Evolutionary conservation across 1,139 yeast species (phyloP).

Genomic region (Debaryomyces robertsiae): DNA sequence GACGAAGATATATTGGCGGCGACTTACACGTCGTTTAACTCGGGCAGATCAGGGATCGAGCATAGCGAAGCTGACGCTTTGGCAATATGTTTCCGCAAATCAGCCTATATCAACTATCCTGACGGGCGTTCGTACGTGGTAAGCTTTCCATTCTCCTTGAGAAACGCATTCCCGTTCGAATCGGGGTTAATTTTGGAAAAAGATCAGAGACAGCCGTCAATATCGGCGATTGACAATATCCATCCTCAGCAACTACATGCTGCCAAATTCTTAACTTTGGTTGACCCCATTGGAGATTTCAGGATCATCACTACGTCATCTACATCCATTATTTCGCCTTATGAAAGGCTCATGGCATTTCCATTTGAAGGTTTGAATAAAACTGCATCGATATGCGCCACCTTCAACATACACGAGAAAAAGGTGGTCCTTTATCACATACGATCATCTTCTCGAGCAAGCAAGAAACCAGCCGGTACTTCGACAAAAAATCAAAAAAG

Average conservation of each 20-base stretch:
- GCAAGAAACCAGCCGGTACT: slow-evolving; percentile 11
- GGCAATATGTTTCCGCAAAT: slow-evolving; percentile 52
- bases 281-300: slow-evolving; percentile 70
- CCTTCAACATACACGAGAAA: slow-evolving; percentile 50
- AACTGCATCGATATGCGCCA: slow-evolving; percentile 49
- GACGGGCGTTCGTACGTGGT: slow-evolving; percentile 61
- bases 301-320: slow-evolving; percentile 71
- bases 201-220: slow-evolving; percentile 26
- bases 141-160: slow-evolving; percentile 64
- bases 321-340: slow-evolving; percentile 60
- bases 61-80: slow-evolving; percentile 30
- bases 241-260: slow-evolving; percentile 29
- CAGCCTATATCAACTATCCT: slow-evolving; percentile 57
- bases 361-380: slow-evolving; percentile 43
- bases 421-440: slow-evolving; percentile 53
- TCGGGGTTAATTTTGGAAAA: slow-evolving; percentile 67
- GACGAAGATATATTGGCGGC: slow-evolving; percentile 52
- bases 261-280: slow-evolving; percentile 59
- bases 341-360: slow-evolving; percentile 58
- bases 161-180: slow-evolving; percentile 58
- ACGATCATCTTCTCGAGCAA: slow-evolving; percentile 39
- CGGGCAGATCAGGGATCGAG: slow-evolving; percentile 6
- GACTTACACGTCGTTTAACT: slow-evolving; percentile 46
- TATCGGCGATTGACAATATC: slow-evolving; percentile 14
- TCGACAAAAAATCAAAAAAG: slow-evolving; percentile 24